phyloP scores from a whole-genome alignment of 2,329 filamentous ascomycete species.

The Epichloe glyceriae region DNA sequence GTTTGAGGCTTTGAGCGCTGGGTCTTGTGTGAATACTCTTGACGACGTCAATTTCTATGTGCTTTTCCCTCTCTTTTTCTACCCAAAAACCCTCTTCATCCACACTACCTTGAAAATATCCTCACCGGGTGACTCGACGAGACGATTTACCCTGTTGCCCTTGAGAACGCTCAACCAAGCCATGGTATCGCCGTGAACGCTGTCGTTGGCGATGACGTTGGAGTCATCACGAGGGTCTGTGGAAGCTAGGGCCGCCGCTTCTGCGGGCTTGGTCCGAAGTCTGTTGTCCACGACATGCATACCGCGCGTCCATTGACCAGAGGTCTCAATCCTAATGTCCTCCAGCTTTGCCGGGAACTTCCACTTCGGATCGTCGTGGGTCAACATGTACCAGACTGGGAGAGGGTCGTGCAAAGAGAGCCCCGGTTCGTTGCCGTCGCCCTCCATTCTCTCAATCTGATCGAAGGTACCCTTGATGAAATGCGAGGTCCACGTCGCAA shows the following conservation, averaged over 20 bases:
- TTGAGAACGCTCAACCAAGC: slow-evolving; percentile 61
- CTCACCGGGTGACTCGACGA: slow-evolving; percentile 56
- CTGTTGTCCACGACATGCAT: slow-evolving; percentile 79
- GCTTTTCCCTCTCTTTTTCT: neutral
- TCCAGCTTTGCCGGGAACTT: slow-evolving; percentile 45
- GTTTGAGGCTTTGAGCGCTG: too few relatives aligned
- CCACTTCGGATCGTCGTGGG: slow-evolving; percentile 45
- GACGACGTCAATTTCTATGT: neutral
- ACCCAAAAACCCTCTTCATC: slow-evolving; percentile 51
- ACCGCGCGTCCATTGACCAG: slow-evolving; percentile 87
- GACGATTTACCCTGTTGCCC: slow-evolving; percentile 71
- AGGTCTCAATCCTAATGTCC: slow-evolving; percentile 80
- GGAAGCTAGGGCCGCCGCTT: slow-evolving; percentile 26
- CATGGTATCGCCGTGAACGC: slow-evolving; percentile 56
- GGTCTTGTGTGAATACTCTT: too few relatives aligned
- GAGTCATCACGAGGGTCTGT: slow-evolving; percentile 28
- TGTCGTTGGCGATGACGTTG: slow-evolving; percentile 27
- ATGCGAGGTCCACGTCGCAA: slow-evolving; percentile 59
- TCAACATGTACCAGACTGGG: slow-evolving; percentile 67
- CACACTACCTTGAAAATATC: slow-evolving; percentile 52
- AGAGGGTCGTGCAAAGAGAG: slow-evolving; percentile 66
- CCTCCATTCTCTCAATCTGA: slow-evolving; percentile 52
- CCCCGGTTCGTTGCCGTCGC: slow-evolving; percentile 43
- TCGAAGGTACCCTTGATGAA: slow-evolving; percentile 60
- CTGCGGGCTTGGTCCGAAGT: slow-evolving; percentile 38